A percentile compares a stretch with the other conserved stretches of the same genome.
Conservation (phyloP, 2,329 filamentous ascomycete genomes). For the Clathrospora elynae region DNA sequence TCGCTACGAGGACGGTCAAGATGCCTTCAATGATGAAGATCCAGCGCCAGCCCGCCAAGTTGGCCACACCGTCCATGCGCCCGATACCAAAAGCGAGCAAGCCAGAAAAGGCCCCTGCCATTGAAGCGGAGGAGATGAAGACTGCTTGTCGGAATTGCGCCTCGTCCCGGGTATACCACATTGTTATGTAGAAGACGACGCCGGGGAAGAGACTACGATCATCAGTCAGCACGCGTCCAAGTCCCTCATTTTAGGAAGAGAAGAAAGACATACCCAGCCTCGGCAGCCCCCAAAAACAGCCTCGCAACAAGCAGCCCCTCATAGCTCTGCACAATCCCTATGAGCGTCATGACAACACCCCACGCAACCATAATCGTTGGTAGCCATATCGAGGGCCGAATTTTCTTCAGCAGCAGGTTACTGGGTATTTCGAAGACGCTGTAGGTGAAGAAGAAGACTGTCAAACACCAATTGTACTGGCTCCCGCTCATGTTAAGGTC, state of each 20-base stretch:
- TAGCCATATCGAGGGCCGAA: conserved; percentile 54
- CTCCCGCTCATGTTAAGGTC: conserved; percentile 53
- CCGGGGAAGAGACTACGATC: conserved; percentile 37
- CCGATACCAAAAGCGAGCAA: conserved; percentile 63
- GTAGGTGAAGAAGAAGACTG: conserved; percentile 66
- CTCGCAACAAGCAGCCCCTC: conserved; percentile 53
- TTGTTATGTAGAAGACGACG: conserved; percentile 61
- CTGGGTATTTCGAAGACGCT: conserved; percentile 59
- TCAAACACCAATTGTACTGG: conserved; percentile 68
- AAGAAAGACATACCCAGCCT: conserved; percentile 34
- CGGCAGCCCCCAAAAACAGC: conserved; percentile 52
- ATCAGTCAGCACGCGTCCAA: neutral
- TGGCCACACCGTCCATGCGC: conserved; percentile 64
- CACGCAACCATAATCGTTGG: conserved; percentile 57
- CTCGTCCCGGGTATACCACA: conserved; percentile 68
- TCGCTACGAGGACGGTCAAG: conserved; percentile 43
- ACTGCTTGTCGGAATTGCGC: conserved; percentile 62
- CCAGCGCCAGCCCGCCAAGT: conserved; percentile 39
- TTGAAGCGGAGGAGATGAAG: conserved; percentile 63
- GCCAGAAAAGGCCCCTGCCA: conserved; percentile 65
- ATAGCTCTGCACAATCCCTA: conserved; percentile 55
- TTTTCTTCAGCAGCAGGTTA: conserved; percentile 65
- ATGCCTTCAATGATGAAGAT: conserved; percentile 48
- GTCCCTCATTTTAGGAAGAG: neutral
- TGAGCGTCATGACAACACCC: conserved; percentile 58